Evolutionary conservation across 768 basidiomycete genomes (phyloP).

Genomic region (Suillus tomentosus): DNA sequence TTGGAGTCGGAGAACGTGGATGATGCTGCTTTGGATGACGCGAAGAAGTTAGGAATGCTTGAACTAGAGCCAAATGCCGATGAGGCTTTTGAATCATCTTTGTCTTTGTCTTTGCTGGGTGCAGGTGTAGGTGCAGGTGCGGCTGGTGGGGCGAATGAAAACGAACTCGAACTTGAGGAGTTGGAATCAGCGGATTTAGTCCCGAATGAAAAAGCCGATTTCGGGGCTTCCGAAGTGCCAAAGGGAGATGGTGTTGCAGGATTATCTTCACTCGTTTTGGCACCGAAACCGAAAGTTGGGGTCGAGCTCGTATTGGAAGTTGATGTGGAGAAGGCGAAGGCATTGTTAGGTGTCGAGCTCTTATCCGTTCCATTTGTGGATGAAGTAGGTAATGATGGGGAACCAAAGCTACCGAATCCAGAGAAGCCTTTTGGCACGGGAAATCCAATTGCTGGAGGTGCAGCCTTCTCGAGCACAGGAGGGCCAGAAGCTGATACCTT

Average conservation of each 20-base stretch:
- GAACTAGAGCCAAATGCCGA: slow-evolving; percentile 21
- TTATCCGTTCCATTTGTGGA: slow-evolving; percentile 18
- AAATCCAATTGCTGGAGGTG: slow-evolving; percentile 15
- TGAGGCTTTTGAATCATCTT: slow-evolving; percentile 11
- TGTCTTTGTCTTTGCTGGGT: slow-evolving; percentile 9
- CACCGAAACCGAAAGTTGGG: slow-evolving; percentile 17
- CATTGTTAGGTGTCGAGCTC: slow-evolving; percentile 30
- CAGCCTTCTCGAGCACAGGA: slow-evolving; percentile 20
- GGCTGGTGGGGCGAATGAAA: slow-evolving; percentile 20
- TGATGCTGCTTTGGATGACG: slow-evolving; percentile 18
- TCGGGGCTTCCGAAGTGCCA: slow-evolving; percentile 23
- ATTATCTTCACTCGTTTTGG: slow-evolving; percentile 24
- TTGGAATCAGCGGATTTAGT: slow-evolving; percentile 13
- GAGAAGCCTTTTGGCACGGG: slow-evolving; percentile 42
- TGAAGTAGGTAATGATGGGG: slow-evolving; percentile 19
- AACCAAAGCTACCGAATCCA: slow-evolving; percentile 38
- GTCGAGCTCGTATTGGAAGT: slow-evolving; percentile 15
- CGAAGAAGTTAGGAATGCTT: slow-evolving; percentile 26
- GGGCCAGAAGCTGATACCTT: slow-evolving; percentile 13
- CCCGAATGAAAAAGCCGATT: slow-evolving; percentile 33
- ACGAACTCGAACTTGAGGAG: slow-evolving; percentile 18
- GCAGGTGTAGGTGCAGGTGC: slow-evolving; percentile 17
- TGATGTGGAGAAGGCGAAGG: slow-evolving; percentile 17
- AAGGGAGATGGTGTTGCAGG: slow-evolving; percentile 17
- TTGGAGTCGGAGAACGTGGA: slow-evolving; percentile 26